phyloP scores from a whole-genome alignment of 148 eudicot genomes.

The Silene uniflora region DNA sequence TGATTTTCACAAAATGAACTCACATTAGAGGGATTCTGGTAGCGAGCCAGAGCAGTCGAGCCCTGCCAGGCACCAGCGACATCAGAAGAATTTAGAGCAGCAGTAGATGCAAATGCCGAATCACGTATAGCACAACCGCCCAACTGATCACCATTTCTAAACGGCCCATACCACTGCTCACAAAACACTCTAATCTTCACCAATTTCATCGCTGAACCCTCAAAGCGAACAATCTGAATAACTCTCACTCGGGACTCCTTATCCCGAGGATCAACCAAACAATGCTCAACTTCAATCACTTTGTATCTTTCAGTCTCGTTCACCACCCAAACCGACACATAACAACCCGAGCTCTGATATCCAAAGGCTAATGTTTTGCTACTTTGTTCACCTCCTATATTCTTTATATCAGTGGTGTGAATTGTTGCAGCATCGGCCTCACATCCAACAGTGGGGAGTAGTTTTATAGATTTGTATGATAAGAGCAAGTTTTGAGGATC shows the following conservation, averaged over 20 bases:
- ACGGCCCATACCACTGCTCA: slow-evolving; percentile 97
- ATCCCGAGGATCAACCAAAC: slow-evolving; percentile 74
- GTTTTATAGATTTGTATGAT: slow-evolving; percentile 55
- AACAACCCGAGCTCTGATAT: slow-evolving; percentile 62
- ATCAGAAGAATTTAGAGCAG: slow-evolving; percentile 45
- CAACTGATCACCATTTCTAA: slow-evolving; percentile 90
- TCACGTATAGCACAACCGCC: slow-evolving; percentile 96
- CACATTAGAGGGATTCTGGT: slow-evolving; percentile 42
- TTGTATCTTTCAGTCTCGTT: slow-evolving; percentile 25
- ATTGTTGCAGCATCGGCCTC: slow-evolving; percentile 98
- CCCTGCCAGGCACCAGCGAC: slow-evolving; percentile 72
- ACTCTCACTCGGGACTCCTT: slow-evolving; percentile 73
- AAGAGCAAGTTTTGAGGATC: slow-evolving; percentile 28
- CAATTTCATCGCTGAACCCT: slow-evolving; percentile 32
- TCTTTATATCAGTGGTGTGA: slow-evolving; percentile 48
- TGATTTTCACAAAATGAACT: slow-evolving; percentile 17
- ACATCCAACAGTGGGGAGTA: slow-evolving; percentile 97
- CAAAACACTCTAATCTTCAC: slow-evolving; percentile 59
- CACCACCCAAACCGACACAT: slow-evolving; percentile 58
- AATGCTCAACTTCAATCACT: slow-evolving; percentile 74
- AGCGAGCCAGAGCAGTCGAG: slow-evolving; percentile 43
- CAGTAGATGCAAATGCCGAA: slow-evolving; percentile 74
- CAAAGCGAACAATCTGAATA: slow-evolving; percentile 56
- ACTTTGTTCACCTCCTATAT: slow-evolving; percentile 30
- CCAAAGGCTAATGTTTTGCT: slow-evolving; percentile 43